Evolutionary conservation across 1,284 basidiomycete genomes (phyloP).

Genomic region (Anthracocystis walkeri): DNA sequence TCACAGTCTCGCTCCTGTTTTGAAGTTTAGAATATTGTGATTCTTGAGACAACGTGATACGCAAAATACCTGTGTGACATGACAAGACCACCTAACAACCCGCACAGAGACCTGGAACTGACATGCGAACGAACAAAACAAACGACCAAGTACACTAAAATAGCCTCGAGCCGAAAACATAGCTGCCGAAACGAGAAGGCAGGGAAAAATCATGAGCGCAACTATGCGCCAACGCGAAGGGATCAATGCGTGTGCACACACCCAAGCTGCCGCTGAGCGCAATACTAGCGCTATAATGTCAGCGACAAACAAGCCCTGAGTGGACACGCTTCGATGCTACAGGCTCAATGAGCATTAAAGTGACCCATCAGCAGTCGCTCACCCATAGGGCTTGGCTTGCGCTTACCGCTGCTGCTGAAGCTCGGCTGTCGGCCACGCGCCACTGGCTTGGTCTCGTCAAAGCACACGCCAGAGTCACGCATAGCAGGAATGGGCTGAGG

Average conservation of each 20-base stretch:
- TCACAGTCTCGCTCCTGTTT: no score
- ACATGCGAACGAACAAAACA: slow-evolving; percentile 14
- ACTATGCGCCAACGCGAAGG: no score
- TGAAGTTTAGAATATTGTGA: slow-evolving; percentile 3
- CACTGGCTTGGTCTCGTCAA: slow-evolving; percentile 19
- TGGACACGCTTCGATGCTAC: not conserved
- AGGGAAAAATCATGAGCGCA: not conserved
- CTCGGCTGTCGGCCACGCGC: slow-evolving; percentile 47
- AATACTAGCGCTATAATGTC: not conserved
- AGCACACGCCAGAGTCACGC: slow-evolving; percentile 39
- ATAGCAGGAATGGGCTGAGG: slow-evolving; percentile 32
- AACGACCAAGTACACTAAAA: slow-evolving; percentile 2
- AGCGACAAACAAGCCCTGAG: no score
- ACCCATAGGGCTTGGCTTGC: slow-evolving; percentile 64
- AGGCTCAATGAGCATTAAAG: slow-evolving; percentile 51
- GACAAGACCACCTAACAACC: slow-evolving; percentile 14
- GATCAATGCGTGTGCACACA: no score
- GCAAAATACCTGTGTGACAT: slow-evolving; percentile 13
- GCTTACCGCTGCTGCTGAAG: slow-evolving; percentile 46
- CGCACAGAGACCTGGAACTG: not conserved
- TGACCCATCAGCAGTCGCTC: slow-evolving; percentile 65
- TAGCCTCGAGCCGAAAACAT: slow-evolving; percentile 5
- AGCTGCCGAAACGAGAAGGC: not conserved
- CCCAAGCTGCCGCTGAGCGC: not conserved
- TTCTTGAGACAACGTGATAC: slow-evolving; percentile 12